Evolutionary conservation across 2,329 filamentous ascomycete genomes (phyloP).

Genomic region (Calonectria pseudoturangicola): DNA sequence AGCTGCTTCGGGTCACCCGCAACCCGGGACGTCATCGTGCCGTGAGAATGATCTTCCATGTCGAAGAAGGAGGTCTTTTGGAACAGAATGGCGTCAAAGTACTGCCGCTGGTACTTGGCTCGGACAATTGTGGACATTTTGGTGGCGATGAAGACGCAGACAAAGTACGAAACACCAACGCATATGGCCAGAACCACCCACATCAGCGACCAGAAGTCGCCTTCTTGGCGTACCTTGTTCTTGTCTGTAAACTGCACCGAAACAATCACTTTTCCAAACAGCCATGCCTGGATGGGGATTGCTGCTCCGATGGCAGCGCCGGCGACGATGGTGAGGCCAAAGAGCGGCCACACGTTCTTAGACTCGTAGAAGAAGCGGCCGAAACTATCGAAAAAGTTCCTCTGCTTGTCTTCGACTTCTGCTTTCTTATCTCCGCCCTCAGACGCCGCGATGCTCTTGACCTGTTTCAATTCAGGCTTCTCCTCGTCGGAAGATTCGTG

Average conservation of each 20-base stretch:
- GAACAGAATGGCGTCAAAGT: constrained; percentile 76
- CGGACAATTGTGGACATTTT: constrained; percentile 69
- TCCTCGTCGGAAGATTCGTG: constrained; percentile 63
- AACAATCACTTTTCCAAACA: constrained; percentile 72
- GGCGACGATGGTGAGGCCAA: constrained; percentile 69
- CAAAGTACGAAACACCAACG: constrained; percentile 72
- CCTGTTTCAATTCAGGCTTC: constrained; percentile 62
- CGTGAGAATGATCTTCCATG: constrained; percentile 74
- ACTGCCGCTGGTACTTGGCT: constrained; percentile 74
- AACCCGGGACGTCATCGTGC: constrained; percentile 75
- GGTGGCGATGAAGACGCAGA: constrained; percentile 61
- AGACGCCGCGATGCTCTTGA: constrained; percentile 67
- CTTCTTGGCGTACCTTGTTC: constrained; percentile 62
- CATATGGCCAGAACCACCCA: constrained; percentile 76
- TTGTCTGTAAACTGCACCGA: constrained; percentile 66
- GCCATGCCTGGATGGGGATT: constrained; percentile 71
- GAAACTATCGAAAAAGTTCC: constrained; percentile 71
- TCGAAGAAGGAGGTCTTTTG: constrained; percentile 78
- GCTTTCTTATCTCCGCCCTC: constrained; percentile 54
- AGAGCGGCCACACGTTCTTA: constrained; percentile 68
- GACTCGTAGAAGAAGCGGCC: constrained; percentile 75
- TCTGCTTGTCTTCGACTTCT: constrained; percentile 56
- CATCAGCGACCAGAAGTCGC: constrained; percentile 80
- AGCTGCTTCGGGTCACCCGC: constrained; percentile 75
- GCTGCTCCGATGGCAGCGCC: constrained; percentile 66